Base-by-base conservation (phyloP, 176 grass and related monocot genomes). In the Lolium rigidum region DNA sequence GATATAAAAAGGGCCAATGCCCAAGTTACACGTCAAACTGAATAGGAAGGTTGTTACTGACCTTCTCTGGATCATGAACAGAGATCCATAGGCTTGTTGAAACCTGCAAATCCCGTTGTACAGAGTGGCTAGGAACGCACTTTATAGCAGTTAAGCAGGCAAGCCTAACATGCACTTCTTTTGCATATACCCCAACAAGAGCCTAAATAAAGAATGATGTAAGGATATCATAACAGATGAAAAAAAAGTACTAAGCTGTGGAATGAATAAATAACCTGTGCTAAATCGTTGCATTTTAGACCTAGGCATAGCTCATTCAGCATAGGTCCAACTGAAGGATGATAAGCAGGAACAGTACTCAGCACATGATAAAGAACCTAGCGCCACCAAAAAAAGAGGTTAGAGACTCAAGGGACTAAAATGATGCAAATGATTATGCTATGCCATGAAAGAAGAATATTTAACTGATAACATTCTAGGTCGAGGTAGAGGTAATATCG, bases 281-380 rank as follows among this genome's bases (percentile, higher is more conserved):
- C 86, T 80, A 98, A 81, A 78, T 98, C 90, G 38, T 98, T 86
- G 86, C 61, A 22, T 85, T 85, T 83, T 74, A 98, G 74, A 89
- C 96, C 96, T 87, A 98, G 88, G 90, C 96, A 98, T 74, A 98
- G 63, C 83, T 98, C 96, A 74, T 98, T 98, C 65, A 98, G 82
- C 96, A 98, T 95, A 77, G 93, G 96, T 43, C 88, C 84, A 86
- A 98, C 81, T 48, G 86, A 82, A 78, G 90, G 89, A 79, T 95
- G 96, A 91, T 94, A 92, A 79, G 93, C 80, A 71, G 92, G 93
- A 86, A 90, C 63, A 55, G 88, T 86, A 70, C 96, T 94, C 57
- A 98, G 80, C 67, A 91, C 96, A 92, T 98, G 91, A 94, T 98
- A 98, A 82, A 98, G 93, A 92, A 88, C 96, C 96, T 98, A 76